phyloP scores from a whole-genome alignment of 805 yeast genomes.

The Candida arabinofermentans region DNA sequence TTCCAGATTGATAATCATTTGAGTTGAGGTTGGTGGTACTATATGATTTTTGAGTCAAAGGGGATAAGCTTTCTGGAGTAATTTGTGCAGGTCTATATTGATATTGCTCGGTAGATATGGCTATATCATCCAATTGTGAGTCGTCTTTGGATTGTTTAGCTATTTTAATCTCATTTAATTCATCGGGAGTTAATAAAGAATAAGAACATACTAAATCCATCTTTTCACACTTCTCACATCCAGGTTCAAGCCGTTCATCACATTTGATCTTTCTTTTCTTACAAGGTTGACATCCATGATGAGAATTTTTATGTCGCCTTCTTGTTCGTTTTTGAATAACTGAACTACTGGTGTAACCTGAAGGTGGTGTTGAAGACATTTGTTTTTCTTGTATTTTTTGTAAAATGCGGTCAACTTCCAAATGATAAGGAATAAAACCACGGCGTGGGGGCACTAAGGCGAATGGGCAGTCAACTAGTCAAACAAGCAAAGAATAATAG shows the following conservation, averaged over 20 bases:
- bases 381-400: too few species aligned
- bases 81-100: not conserved
- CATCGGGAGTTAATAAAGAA: conserved; percentile 18
- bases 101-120: too few species aligned
- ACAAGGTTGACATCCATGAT: conserved; percentile 70
- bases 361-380: not conserved
- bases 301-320: conserved; percentile 64
- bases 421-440: too few species aligned
- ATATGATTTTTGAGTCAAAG: too few species aligned
- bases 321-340: conserved; percentile 37
- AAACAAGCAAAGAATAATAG: too few species aligned
- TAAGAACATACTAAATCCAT: conserved; percentile 47
- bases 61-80: too few species aligned
- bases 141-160: conserved; percentile 1
- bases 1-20: conserved; percentile 24
- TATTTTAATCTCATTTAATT: conserved; percentile 5
- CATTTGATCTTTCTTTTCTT: conserved; percentile 61
- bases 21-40: not conserved
- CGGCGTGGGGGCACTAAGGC: too few species aligned
- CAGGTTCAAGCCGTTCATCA: conserved; percentile 54
- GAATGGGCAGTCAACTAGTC: too few species aligned
- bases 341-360: not conserved
- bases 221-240: conserved; percentile 51
- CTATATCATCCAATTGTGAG: not conserved
- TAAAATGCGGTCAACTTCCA: too few species aligned